phyloP scores from a whole-genome alignment of 1,284 basidiomycete species.

The Trichosporon ovoides region DNA sequence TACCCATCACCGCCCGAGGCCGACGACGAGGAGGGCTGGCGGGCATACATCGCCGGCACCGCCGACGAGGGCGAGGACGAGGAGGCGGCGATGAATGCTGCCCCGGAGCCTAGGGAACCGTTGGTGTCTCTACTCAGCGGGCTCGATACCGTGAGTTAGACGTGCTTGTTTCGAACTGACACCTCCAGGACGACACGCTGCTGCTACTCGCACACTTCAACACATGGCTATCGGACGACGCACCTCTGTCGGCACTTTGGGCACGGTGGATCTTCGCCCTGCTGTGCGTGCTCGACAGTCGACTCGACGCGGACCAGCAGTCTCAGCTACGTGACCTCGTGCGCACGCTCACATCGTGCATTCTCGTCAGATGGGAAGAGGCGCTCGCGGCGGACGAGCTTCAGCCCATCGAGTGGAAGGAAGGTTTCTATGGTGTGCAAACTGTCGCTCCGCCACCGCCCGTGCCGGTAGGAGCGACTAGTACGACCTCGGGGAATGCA shows the following conservation, averaged over 20 bases:
- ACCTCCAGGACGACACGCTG: too few species aligned
- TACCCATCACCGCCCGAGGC: slow-evolving; percentile 21
- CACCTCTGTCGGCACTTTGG: slow-evolving; percentile 59
- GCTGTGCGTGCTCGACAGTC: slow-evolving; percentile 65
- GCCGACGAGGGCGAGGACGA: slow-evolving; percentile 5
- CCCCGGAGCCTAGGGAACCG: slow-evolving; percentile 25
- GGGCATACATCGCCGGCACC: slow-evolving; percentile 18
- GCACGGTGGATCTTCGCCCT: slow-evolving; percentile 79
- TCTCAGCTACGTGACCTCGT: slow-evolving; percentile 70
- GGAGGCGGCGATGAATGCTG: slow-evolving; percentile 11
- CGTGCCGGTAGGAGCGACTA: too few species aligned
- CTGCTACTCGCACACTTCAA: slow-evolving; percentile 25
- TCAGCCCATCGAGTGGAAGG: background rate
- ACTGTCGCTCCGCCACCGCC: slow-evolving; percentile 11
- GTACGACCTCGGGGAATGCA: background rate
- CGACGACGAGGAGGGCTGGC: slow-evolving; percentile 11
- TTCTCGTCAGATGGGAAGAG: slow-evolving; percentile 45
- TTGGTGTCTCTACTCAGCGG: slow-evolving; percentile 28
- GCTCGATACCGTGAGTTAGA: slow-evolving; percentile 32
- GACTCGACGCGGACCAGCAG: slow-evolving; percentile 70
- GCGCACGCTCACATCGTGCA: slow-evolving; percentile 61
- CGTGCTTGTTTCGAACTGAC: too few species aligned
- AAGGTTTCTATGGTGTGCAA: slow-evolving; percentile 15
- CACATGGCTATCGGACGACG: background rate
- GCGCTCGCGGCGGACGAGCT: slow-evolving; percentile 5